Conservation (phyloP, 148 eudicot species). For the Cornus suecica region DNA sequence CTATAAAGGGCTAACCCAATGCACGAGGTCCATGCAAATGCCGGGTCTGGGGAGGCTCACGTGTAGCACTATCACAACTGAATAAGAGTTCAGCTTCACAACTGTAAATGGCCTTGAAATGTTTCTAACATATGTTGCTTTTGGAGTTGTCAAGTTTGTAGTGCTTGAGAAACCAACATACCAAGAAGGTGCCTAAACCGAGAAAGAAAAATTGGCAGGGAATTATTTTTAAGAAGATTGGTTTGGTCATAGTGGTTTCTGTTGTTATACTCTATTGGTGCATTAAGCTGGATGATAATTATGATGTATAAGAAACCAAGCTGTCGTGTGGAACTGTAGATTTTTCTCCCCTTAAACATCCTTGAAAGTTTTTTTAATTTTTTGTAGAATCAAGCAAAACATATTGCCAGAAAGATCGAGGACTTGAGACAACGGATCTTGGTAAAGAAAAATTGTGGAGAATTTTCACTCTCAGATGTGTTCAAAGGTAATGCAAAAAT, state of each 20-base stretch:
- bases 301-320: neutral
- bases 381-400: constrained; percentile 50
- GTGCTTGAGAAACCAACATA: neutral
- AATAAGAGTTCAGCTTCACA: neutral
- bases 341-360: neutral
- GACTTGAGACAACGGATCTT: constrained; percentile 34
- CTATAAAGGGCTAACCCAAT: too few species aligned
- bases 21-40: too few species aligned
- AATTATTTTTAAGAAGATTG: too few species aligned
- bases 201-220: too few species aligned
- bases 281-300: neutral
- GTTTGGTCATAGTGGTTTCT: neutral
- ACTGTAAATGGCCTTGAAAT: neutral
- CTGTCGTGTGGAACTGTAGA: too few species aligned
- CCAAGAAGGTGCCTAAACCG: too few species aligned
- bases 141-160: neutral
- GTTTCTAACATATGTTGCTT: neutral
- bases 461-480: constrained; percentile 30
- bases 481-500: constrained; percentile 41
- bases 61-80: too few species aligned
- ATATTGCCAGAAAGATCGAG: constrained; percentile 44
- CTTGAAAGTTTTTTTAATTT: neutral
- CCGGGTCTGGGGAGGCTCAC: too few species aligned
- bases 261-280: neutral
- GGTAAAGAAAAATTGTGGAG: constrained; percentile 18